A percentile compares a stretch with the other conserved stretches of the same genome.
Conservation (phyloP, 2,329 filamentous ascomycete species). For the Mariannaea elegans region DNA sequence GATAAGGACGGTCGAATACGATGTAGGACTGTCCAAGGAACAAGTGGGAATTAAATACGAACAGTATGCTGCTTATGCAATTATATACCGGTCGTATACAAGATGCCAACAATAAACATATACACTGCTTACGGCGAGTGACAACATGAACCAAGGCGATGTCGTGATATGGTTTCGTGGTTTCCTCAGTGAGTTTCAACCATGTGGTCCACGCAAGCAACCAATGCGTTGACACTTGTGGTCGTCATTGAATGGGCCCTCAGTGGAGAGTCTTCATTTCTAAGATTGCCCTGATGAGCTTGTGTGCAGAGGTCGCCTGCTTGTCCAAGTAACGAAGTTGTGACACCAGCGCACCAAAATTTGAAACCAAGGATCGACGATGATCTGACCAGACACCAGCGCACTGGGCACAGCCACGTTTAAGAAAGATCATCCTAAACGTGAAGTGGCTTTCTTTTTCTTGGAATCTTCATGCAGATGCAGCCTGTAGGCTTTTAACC, state of each 20-base stretch:
- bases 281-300: background rate
- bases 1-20: background rate
- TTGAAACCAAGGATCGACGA: conserved; percentile 5
- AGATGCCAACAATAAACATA: background rate
- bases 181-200: no score
- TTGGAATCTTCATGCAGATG: conserved; percentile 18
- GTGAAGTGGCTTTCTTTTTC: background rate
- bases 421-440: conserved; percentile 6
- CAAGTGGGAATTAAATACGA: conserved; percentile 1
- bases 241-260: background rate
- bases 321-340: background rate
- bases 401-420: conserved; percentile 17
- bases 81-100: no score
- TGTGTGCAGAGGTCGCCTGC: background rate
- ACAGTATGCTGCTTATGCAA: background rate
- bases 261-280: background rate
- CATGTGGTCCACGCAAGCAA: no score
- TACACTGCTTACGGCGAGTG: background rate
- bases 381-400: conserved; percentile 1
- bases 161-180: conserved; percentile 18
- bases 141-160: conserved; percentile 15
- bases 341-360: background rate
- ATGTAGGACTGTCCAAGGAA: conserved; percentile 1
- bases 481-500: background rate
- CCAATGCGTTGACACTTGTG: conserved; percentile 8